A percentile compares a stretch with the other conserved stretches of the same genome.
Conservation (phyloP, 208 protist species). For the Leishmania lainsoni region DNA sequence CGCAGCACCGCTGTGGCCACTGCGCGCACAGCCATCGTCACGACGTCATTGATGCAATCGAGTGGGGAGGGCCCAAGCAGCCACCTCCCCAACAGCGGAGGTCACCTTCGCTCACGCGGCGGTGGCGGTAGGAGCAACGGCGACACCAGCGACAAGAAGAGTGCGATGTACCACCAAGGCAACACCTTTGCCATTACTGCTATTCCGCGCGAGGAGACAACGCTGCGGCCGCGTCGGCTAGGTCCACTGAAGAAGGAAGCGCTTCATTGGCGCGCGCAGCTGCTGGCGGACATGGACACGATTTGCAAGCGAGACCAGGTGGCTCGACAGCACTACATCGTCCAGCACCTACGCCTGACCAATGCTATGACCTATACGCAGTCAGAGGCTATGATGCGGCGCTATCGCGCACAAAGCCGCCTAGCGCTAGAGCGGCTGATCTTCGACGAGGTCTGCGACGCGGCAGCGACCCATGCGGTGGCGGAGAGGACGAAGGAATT, state of each 20-base stretch:
- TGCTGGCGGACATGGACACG: constrained; percentile 21
- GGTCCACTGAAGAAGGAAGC: constrained; percentile 22
- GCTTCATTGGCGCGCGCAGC: constrained; percentile 11
- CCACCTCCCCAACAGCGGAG: neutral
- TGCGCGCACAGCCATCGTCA: too few species aligned
- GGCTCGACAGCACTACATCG: constrained; percentile 27
- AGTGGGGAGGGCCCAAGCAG: neutral
- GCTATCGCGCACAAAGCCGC: constrained; percentile 18
- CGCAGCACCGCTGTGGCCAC: neutral
- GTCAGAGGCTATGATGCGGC: constrained; percentile 32
- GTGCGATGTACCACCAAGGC: neutral
- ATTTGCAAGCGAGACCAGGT: constrained; percentile 27
- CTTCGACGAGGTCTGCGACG: neutral
- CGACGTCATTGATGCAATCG: too few species aligned
- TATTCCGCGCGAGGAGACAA: constrained; percentile 24
- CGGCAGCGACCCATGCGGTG: neutral
- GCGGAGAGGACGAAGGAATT: constrained; percentile 3
- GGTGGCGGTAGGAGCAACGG: neutral
- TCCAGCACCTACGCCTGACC: constrained; percentile 28
- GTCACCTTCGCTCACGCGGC: neutral
- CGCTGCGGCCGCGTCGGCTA: constrained; percentile 15
- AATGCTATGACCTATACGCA: constrained; percentile 24
- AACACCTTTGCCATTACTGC: constrained; percentile 17
- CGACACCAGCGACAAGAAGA: neutral
- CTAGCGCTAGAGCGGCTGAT: constrained; percentile 28